Percentiles rank a stretch among this genome's conserved stretches.
Conservation (phyloP, 1,284 basidiomycete genomes). For the Tylopilus sp. region DNA sequence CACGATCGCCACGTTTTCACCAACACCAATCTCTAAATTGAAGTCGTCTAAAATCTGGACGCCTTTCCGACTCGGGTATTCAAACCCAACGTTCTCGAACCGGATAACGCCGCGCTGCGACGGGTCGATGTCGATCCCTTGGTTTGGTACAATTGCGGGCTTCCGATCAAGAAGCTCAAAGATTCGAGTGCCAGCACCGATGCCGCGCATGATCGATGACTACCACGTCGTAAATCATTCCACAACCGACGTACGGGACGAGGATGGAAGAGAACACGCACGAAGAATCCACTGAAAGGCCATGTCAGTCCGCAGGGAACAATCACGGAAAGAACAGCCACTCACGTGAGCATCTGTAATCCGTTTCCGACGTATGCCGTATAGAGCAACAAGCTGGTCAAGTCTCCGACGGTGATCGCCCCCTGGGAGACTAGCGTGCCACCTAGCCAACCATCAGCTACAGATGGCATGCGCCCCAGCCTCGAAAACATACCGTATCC, state of each 20-base stretch:
- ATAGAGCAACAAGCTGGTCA: slow-evolving; percentile 90
- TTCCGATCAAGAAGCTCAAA: slow-evolving; percentile 88
- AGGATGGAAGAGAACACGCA: slow-evolving; percentile 25
- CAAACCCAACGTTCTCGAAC: slow-evolving; percentile 80
- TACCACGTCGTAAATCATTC: slow-evolving; percentile 26
- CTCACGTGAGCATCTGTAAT: slow-evolving; percentile 73
- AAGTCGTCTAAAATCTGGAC: slow-evolving; percentile 78
- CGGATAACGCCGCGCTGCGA: slow-evolving; percentile 62
- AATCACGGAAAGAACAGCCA: slow-evolving; percentile 28
- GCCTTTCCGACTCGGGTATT: slow-evolving; percentile 81
- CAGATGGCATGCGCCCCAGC: neutral
- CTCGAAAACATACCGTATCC: slow-evolving; percentile 70
- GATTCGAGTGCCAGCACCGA: slow-evolving; percentile 90
- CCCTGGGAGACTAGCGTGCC: slow-evolving; percentile 88
- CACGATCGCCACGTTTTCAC: slow-evolving; percentile 91
- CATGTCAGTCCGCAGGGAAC: neutral
- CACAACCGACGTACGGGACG: neutral
- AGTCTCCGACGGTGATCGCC: slow-evolving; percentile 85
- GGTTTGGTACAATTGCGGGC: slow-evolving; percentile 65
- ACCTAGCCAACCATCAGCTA: slow-evolving; percentile 42
- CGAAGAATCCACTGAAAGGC: slow-evolving; percentile 36
- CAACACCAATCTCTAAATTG: slow-evolving; percentile 72
- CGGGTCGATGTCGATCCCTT: slow-evolving; percentile 55
- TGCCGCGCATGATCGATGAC: slow-evolving; percentile 84
- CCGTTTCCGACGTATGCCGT: slow-evolving; percentile 87